Evolutionary conservation across 2,329 filamentous ascomycete species (phyloP).

Genomic region (Arthrobotrys sinensis): DNA sequence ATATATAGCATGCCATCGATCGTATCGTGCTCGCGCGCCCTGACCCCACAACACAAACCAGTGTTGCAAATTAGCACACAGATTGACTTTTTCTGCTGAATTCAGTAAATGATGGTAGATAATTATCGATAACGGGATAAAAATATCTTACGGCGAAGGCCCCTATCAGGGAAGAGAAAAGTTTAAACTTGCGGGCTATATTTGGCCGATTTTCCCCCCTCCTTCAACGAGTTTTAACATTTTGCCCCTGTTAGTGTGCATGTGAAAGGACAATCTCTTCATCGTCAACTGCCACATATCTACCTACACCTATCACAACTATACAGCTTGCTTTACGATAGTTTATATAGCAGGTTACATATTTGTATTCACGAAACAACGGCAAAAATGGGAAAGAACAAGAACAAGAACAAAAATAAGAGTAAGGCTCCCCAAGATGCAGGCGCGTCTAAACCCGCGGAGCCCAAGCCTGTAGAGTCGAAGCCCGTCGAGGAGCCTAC

Average conservation of each 20-base stretch:
- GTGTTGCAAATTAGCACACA: constrained; percentile 39
- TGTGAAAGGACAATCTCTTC: constrained; percentile 17
- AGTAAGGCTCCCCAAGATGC: constrained; percentile 25
- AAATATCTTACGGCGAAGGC: neutral
- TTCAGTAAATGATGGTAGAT: constrained; percentile 13
- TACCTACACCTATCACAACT: neutral
- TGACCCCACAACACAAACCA: constrained; percentile 24
- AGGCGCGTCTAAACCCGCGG: constrained; percentile 3
- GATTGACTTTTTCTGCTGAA: constrained; percentile 8
- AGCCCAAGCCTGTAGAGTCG: constrained; percentile 5
- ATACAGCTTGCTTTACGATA: neutral
- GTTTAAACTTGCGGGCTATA: neutral
- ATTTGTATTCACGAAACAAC: neutral
- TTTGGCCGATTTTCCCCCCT: constrained; percentile 2
- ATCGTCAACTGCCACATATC: neutral
- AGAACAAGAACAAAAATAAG: constrained; percentile 36
- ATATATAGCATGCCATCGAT: neutral
- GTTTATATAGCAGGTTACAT: neutral
- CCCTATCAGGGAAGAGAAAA: neutral
- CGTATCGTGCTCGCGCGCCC: neutral
- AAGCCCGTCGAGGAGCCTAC: neutral
- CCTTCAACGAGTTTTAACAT: neutral
- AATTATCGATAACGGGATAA: constrained; percentile 30
- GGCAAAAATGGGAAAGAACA: constrained; percentile 36
- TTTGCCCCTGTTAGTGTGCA: constrained; percentile 14